Evolutionary conservation across 2,329 filamentous ascomycete genomes (phyloP).

Genomic region (Hypoxylon sp.): DNA sequence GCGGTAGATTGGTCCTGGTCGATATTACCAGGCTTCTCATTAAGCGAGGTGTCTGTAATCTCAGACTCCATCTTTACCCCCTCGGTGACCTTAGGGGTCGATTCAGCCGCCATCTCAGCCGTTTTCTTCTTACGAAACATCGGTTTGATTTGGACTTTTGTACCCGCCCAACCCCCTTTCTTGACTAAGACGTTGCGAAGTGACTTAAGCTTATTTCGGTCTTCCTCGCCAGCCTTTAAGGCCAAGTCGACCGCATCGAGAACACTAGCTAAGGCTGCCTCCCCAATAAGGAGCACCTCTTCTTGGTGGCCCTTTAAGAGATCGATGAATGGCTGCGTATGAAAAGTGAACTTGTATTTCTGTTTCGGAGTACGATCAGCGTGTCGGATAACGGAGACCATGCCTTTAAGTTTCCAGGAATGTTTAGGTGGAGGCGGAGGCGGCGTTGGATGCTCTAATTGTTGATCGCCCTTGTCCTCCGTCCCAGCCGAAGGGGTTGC

Average conservation of each 20-base stretch:
- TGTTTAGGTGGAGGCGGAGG: slow-evolving; percentile 85
- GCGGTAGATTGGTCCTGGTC: slow-evolving; percentile 42
- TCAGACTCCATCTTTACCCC: slow-evolving; percentile 54
- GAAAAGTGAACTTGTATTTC: slow-evolving; percentile 99
- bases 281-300: slow-evolving; percentile 93
- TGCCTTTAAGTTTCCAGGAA: slow-evolving; percentile 97
- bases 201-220: slow-evolving; percentile 86
- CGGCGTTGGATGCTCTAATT: slow-evolving; percentile 63
- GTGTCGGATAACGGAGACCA: slow-evolving; percentile 96
- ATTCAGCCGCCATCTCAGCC: slow-evolving; percentile 64
- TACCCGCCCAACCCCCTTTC: slow-evolving; percentile 94
- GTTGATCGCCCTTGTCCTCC: slow-evolving; percentile 49
- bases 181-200: slow-evolving; percentile 90
- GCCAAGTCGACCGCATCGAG: slow-evolving; percentile 89
- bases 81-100: slow-evolving; percentile 56
- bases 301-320: slow-evolving; percentile 95
- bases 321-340: slow-evolving; percentile 95
- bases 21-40: slow-evolving; percentile 47
- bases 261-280: slow-evolving; percentile 89
- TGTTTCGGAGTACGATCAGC: slow-evolving; percentile 98
- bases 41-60: slow-evolving; percentile 47
- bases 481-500: slow-evolving; percentile 57
- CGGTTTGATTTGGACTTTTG: slow-evolving; percentile 98
- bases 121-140: slow-evolving; percentile 95
- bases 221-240: slow-evolving; percentile 83